Conservation (phyloP, 352 stramenopile genomes). For the Pythium brachiatum region DNA sequence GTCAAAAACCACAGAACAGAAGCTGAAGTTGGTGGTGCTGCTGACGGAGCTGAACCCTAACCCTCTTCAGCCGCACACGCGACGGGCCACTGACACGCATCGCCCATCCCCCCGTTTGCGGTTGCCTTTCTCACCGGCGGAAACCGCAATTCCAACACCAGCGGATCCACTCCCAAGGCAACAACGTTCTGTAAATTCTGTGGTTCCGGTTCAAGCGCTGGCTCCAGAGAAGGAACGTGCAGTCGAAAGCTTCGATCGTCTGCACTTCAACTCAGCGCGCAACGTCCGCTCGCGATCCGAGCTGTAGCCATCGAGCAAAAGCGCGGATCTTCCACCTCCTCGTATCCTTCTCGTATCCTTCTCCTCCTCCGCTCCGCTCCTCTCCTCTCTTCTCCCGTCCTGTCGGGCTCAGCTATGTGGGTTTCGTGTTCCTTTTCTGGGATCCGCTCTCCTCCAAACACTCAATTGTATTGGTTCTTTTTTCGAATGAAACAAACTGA, state of each 20-base stretch:
- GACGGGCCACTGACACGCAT: conserved; percentile 8
- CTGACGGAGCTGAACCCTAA: not conserved
- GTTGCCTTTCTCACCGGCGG: not conserved
- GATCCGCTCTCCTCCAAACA: too few relatives aligned
- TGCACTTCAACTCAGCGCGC: not conserved
- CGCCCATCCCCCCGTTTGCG: not conserved
- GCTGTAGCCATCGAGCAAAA: not conserved
- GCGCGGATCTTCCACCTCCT: not conserved
- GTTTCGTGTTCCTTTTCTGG: too few relatives aligned
- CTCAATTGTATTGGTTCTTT: too few relatives aligned
- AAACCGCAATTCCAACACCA: not conserved
- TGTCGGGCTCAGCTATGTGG: too few relatives aligned
- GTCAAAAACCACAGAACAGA: conserved; percentile 14
- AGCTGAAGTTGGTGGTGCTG: conserved; percentile 18
- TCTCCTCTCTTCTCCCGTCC: too few relatives aligned
- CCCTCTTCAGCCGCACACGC: conserved; percentile 18
- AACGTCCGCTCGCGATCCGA: not conserved
- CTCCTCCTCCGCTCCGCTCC: too few relatives aligned
- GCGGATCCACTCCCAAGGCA: too few relatives aligned
- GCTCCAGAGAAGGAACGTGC: not conserved
- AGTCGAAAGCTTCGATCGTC: not conserved
- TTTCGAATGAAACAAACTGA: too few relatives aligned
- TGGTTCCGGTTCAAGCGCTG: not conserved
- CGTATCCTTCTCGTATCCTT: too few relatives aligned
- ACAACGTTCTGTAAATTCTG: too few relatives aligned